Base-by-base conservation (phyloP, 352 stramenopile species). In the Phytopythium ostracodes region DNA sequence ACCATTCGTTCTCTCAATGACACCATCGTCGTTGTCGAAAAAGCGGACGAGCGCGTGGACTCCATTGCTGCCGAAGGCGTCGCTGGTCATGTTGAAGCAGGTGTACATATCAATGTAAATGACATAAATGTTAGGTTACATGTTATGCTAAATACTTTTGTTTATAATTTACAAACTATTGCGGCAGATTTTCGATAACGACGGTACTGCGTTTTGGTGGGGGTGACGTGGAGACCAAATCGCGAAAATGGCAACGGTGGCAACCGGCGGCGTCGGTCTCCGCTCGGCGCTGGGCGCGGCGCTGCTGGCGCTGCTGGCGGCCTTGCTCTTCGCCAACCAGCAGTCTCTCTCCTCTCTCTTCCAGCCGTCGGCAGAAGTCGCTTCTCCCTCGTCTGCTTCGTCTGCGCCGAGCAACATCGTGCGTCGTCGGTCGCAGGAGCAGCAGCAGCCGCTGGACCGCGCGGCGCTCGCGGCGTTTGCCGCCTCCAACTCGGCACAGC, bases 401-500 rank as follows among this genome's bases (percentile, higher is more conserved):
- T 50, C 43, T n/a, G 27, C 43, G 43, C 43, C 43, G 6, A 22
- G 43, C 43, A 25, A 11, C 3, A 50, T 50, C 43, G 11, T 8
- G 20, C 43, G n/a, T 6, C 27, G 14, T 0, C 14, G 7, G 56
- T 42, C 27, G 22, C 40, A 33, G 40, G 42, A 10, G 38, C 61
- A 36, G 8, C 57, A 40, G 2, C 44, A 38, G 2, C 20, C 63
- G 12, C 64, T 88, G 42, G 68, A 89, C 58, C 68, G 65, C 27
- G 54, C 63, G 4, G 63, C 61, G 35, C 68, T 90, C 31, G 52
- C 62, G 17, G 46, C 66, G 44, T 87, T 76, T 56, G 67, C 62
- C 15, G 70, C 60, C 17, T 50, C 56, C n/a, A 78, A 81, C 43
- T 82, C 78, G 1, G 60, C 54, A 1, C 24, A 52, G 15, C 60